Evolutionary conservation across 2,329 filamentous ascomycete species (phyloP).

Genomic region (Madurella fahalii): DNA sequence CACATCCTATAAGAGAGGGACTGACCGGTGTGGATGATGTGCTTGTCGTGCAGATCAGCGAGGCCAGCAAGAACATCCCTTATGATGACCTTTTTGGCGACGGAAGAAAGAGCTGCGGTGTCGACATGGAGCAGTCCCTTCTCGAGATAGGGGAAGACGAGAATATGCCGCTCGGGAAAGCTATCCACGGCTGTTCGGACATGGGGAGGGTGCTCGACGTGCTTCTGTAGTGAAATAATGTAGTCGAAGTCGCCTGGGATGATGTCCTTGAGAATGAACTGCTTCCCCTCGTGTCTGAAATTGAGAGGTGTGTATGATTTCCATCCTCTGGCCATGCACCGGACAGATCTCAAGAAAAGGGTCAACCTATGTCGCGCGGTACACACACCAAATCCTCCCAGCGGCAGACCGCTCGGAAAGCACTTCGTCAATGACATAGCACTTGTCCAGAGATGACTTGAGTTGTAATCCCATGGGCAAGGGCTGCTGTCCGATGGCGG

Average conservation of each 20-base stretch:
- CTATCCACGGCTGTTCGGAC: conserved; percentile 18
- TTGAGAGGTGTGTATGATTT: conserved; percentile 9
- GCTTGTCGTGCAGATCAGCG: conserved; percentile 16
- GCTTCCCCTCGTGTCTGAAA: conserved; percentile 16
- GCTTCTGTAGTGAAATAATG: conserved; percentile 14
- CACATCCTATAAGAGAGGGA: conserved; percentile 1
- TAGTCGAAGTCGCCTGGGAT: conserved; percentile 18
- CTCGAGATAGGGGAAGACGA: conserved; percentile 18
- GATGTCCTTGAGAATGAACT: conserved; percentile 19
- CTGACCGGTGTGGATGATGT: conserved; percentile 19
- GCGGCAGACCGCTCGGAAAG: conserved; percentile 19
- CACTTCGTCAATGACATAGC: conserved; percentile 20
- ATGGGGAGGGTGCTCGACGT: conserved; percentile 18
- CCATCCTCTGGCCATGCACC: conserved; percentile 3
- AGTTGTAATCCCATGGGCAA: conserved; percentile 14
- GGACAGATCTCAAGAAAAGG: conserved; percentile 11
- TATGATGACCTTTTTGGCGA: conserved; percentile 15
- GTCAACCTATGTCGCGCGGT: conserved; percentile 18
- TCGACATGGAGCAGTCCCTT: conserved; percentile 19
- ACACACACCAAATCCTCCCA: conserved; percentile 18
- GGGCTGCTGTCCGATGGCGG: conserved; percentile 14
- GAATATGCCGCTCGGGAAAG: conserved; percentile 17
- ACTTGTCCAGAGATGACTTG: conserved; percentile 17
- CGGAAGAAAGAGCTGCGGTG: conserved; percentile 14
- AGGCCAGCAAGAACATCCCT: conserved; percentile 14